Evolutionary conservation across 495 filamentous ascomycete genomes (phyloP), one percentile per base, ranked within the genome.

Genomic region (Penicillium paxilli): DNA sequence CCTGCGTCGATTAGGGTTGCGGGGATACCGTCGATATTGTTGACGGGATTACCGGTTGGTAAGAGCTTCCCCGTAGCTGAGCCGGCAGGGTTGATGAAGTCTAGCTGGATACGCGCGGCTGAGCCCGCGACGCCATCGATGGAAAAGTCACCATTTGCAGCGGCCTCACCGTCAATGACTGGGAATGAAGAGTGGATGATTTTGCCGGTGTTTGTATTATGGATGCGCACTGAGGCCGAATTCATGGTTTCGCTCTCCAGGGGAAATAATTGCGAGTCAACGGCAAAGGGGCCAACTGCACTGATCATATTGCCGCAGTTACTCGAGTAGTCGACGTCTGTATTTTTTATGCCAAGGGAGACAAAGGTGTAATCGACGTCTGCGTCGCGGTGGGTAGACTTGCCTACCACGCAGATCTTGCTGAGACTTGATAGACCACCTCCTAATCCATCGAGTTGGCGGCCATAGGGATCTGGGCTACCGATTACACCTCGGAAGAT

Each of bases 251-350:
- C 11, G 7, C 46, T 14, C 10, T 28, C 10, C 20, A 45, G 7
- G 1, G 51, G 22, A 4, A 82, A 63, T 9, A 89, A 24, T 23
- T 80, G 72, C 23, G 73, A 58, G 53, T 90, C 83, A 17, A 85
- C 71, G 1, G 84, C 82, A 56, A 80, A 85, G 0, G 87, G 85
- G 0, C 88, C 88, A 45, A 92, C 80, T 0, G 85, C 80, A 22
- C 78, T 75, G 0, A 70, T 80, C 86, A 91, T 89, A 56, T 90
- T 91, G 7, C 88, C 88, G 57, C 87, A 91, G 61, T 89, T 91
- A 11, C 85, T 83, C 1, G 81, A 82, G 52, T 82, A 80, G 64
- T 91, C 87, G 2, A 90, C 73, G 12, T 68, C 62, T 8, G 66
- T 70, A 51, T 83, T 78, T 38, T 74, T 74, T 48, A 91, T 75